Base-by-base conservation (phyloP, 106 monocot genomes). In the Gastrodia elata region DNA sequence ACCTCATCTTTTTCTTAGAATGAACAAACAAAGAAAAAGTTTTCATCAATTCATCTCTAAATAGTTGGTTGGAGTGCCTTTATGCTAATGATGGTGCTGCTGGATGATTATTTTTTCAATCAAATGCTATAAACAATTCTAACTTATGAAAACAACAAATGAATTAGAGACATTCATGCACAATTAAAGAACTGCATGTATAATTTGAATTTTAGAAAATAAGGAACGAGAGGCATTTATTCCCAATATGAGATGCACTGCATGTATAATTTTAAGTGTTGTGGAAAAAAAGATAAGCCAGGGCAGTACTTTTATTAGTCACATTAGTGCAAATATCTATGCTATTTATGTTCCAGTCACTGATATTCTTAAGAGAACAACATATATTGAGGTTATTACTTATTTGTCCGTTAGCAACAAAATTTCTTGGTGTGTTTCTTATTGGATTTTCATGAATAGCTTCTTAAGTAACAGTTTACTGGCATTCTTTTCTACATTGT, bases 401-500 rank as follows among this genome's bases (percentile, higher is more conserved):
- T 32, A 2, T 59, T 13, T 61, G 4, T 14, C 9, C 20, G 14
- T 61, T 32, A 32, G 61, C 30, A 32, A 32, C 32, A 30, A 61
- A 13, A 61, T 32, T 61, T 13, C 32, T 11, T 61, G 30, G 8
- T 44, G 9, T 61, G 26, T 61, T 61, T 32, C 30, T 13, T 32
- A 61, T 30, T 57, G 26, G 25, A n/a, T 10, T 26, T 57, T 57
- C 57, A 57, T 9, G 57, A 9, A 7, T 57, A 8, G 5, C 9
- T 57, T n/a, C 8, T 57, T 57, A 57, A 57, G 26, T 57, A 25
- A 7, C 57, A 25, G 25, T 25, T 57, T 9, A 32, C 27, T 30
- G 61, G n/a, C 24, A 39, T 72, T 46, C 43, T 72, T 44, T 20
- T 72, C n/a, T n/a, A n/a, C 6, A 72, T 49, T 72, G 33, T 8